These are phyloP conservation scores for Dissoconium aciculare DNA, from an alignment of 2,329 filamentous ascomycete genomes.

Conservation along the genomic window DNA sequence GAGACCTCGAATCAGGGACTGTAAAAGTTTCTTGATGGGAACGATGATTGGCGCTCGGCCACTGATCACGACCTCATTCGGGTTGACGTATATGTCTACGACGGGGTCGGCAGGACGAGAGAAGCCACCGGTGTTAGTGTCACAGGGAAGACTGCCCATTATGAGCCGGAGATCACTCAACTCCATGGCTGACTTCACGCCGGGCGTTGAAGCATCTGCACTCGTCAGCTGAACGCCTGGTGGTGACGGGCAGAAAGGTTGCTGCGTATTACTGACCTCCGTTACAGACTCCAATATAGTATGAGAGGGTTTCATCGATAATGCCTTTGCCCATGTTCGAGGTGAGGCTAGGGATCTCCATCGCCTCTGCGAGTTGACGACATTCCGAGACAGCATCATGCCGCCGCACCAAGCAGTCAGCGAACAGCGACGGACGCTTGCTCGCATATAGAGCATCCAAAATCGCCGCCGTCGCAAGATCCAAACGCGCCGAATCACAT, in stretches of 20 bases:
- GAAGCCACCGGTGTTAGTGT: constrained; percentile 21
- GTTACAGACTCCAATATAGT: constrained; percentile 15
- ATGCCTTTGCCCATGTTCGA: constrained; percentile 14
- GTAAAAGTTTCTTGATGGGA: no score
- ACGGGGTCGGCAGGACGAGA: no score
- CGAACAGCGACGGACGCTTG: constrained; percentile 11
- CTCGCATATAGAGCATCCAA: constrained; percentile 6
- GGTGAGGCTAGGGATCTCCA: constrained; percentile 9
- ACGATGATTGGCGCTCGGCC: no score
- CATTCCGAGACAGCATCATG: constrained; percentile 7
- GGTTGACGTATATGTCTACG: no score
- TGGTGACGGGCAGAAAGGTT: no score
- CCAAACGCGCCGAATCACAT: not conserved
- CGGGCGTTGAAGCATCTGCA: constrained; percentile 10
- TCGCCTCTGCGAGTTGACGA: constrained; percentile 9
- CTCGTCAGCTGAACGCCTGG: no score
- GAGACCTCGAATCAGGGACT: no score
- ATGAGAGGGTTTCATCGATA: constrained; percentile 9
- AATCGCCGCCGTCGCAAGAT: constrained; percentile 2
- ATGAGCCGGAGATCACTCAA: constrained; percentile 10
- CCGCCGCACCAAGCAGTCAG: constrained; percentile 14
- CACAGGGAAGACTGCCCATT: constrained; percentile 12
- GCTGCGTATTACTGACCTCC: no score
- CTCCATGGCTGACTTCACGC: constrained; percentile 13
- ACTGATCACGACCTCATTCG: no score